Evolutionary conservation across 2,329 filamentous ascomycete genomes (phyloP).

Genomic region (Penicillium sp.): DNA sequence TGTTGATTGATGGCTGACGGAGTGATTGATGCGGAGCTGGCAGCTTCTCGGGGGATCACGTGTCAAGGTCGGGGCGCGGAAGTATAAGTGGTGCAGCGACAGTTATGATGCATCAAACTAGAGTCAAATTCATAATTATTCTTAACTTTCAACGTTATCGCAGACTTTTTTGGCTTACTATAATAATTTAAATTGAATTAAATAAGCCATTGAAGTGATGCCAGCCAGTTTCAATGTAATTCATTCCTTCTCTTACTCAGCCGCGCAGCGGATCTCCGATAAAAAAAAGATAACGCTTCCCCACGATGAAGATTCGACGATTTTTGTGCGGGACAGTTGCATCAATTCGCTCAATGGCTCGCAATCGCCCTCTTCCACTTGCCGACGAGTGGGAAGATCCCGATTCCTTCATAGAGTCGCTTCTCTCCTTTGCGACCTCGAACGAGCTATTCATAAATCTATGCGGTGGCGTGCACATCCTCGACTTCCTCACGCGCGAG

Average conservation of each 20-base stretch:
- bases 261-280: slow-evolving; percentile 5
- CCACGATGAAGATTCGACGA: slow-evolving; percentile 10
- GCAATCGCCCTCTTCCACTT: slow-evolving; percentile 63
- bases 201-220: not conserved
- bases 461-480: slow-evolving; percentile 95
- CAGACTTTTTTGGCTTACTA: not conserved
- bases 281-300: slow-evolving; percentile 21
- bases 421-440: slow-evolving; percentile 73
- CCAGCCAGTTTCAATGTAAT: not conserved
- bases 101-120: not conserved
- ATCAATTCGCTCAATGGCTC: slow-evolving; percentile 42
- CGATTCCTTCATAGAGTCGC: slow-evolving; percentile 75
- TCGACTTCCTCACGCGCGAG: slow-evolving; percentile 89
- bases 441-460: slow-evolving; percentile 79
- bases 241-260: not conserved
- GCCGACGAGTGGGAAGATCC: slow-evolving; percentile 67
- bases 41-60: slow-evolving; percentile 2
- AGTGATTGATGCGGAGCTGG: slow-evolving; percentile 1
- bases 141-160: not conserved
- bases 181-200: not conserved
- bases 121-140: not conserved
- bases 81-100: not conserved
- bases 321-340: not conserved
- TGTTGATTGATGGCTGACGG: not conserved
- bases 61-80: not conserved